phyloP scores from a whole-genome alignment of 2,329 filamentous ascomycete species.

The Fusarium neocosmosporiellum region DNA sequence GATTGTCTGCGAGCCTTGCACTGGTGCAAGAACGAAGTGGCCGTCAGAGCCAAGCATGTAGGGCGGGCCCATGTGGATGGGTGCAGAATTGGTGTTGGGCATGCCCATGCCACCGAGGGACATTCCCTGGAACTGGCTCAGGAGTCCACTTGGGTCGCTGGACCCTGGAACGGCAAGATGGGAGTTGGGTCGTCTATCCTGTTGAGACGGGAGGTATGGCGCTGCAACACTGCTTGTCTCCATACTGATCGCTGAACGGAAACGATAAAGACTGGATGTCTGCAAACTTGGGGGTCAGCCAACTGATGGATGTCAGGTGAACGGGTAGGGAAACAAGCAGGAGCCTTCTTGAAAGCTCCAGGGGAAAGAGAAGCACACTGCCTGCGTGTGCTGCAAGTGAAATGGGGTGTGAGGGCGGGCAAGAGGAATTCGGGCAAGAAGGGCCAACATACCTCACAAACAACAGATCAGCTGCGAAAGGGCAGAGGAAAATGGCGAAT shows the following conservation, averaged over 20 bases:
- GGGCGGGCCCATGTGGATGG: constrained; percentile 49
- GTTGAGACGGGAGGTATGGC: constrained; percentile 47
- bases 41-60: constrained; percentile 55
- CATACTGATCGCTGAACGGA: constrained; percentile 49
- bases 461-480: constrained; percentile 47
- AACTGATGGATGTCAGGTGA: not conserved
- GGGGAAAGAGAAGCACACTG: not conserved
- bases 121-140: constrained; percentile 53
- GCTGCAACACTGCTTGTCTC: constrained; percentile 48
- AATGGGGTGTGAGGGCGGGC: not conserved
- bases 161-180: constrained; percentile 46
- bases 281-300: constrained; percentile 6
- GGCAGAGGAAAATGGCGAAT: constrained; percentile 47
- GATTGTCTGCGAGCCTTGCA: constrained; percentile 50
- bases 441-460: constrained; percentile 44
- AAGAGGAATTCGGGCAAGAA: not conserved
- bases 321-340: not conserved
- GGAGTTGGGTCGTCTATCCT: constrained; percentile 44
- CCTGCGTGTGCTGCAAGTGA: not conserved
- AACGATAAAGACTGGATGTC: constrained; percentile 51
- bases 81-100: constrained; percentile 43
- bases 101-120: constrained; percentile 51
- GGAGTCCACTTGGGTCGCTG: constrained; percentile 46
- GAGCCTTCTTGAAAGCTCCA: not conserved
- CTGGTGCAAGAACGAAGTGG: constrained; percentile 52